These are phyloP conservation scores for Suhomyces yuchorum DNA, from an alignment of 1,139 yeast genomes.

Conservation along the genomic window DNA sequence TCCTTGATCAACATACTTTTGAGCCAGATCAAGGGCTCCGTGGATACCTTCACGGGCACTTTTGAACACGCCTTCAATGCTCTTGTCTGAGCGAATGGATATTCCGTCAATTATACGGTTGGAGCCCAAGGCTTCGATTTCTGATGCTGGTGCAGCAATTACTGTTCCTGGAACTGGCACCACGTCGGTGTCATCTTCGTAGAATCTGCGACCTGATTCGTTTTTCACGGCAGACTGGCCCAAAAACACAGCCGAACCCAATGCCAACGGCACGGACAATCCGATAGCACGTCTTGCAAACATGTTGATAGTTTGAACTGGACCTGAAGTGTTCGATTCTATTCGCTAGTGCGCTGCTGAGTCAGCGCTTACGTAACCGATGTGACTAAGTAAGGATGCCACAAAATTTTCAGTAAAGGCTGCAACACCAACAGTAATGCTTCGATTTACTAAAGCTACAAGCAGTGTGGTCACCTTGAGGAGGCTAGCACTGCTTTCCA, in stretches of 20 bases:
- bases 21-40: slow-evolving; percentile 19
- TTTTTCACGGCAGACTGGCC: slow-evolving; percentile 8
- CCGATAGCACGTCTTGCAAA: slow-evolving; percentile 16
- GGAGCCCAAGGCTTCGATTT: slow-evolving; percentile 43
- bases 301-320: slow-evolving; percentile 8
- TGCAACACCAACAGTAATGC: slow-evolving; percentile 6
- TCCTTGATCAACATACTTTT: slow-evolving; percentile 33
- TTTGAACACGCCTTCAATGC: slow-evolving; percentile 52
- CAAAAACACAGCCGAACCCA: slow-evolving; percentile 5
- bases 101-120: slow-evolving; percentile 57
- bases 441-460: background rate
- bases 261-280: slow-evolving; percentile 13
- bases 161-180: slow-evolving; percentile 58
- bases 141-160: slow-evolving; percentile 53
- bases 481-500: background rate
- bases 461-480: background rate
- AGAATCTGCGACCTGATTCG: slow-evolving; percentile 53
- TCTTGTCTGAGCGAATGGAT: slow-evolving; percentile 54
- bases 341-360: background rate
- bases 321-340: background rate
- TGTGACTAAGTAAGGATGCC: background rate
- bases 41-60: slow-evolving; percentile 42
- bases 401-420: slow-evolving; percentile 7
- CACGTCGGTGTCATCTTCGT: slow-evolving; percentile 57
- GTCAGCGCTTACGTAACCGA: slow-evolving; percentile 8